These are phyloP conservation scores for Aspergillus sp. DNA, from an alignment of 2,329 filamentous ascomycete genomes.

Conservation along the genomic window DNA sequence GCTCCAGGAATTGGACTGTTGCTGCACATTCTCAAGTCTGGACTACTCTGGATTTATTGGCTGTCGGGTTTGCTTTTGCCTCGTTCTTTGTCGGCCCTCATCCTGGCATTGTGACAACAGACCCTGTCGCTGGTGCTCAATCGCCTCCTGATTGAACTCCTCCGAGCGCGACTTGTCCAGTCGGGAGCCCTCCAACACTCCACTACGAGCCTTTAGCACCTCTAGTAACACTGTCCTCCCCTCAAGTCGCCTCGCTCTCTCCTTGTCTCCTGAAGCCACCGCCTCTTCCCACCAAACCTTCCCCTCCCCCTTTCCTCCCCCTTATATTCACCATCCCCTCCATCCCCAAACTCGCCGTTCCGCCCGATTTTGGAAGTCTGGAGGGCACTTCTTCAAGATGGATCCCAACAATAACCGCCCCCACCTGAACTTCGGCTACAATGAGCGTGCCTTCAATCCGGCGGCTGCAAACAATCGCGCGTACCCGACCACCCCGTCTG, in stretches of 20 bases:
- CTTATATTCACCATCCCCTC: slow-evolving; percentile 7
- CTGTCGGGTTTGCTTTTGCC: slow-evolving; percentile 4
- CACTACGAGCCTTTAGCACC: slow-evolving; percentile 2
- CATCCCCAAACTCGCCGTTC: slow-evolving; percentile 25
- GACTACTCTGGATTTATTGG: not conserved
- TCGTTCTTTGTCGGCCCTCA: not conserved
- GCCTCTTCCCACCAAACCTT: slow-evolving; percentile 15
- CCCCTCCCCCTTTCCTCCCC: slow-evolving; percentile 12
- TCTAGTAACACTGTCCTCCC: slow-evolving; percentile 4
- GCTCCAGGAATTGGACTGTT: not conserved
- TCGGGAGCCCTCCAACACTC: slow-evolving; percentile 9
- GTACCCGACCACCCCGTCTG: slow-evolving; percentile 88
- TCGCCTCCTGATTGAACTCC: slow-evolving; percentile 6
- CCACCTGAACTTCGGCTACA: slow-evolving; percentile 53
- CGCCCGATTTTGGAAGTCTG: slow-evolving; percentile 36
- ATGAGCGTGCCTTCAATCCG: slow-evolving; percentile 62
- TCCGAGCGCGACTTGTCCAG: not conserved
- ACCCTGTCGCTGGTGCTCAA: not conserved
- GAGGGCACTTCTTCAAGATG: slow-evolving; percentile 45
- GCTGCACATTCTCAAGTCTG: not conserved
- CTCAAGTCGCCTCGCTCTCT: slow-evolving; percentile 7
- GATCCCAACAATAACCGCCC: slow-evolving; percentile 56
- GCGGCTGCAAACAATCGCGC: slow-evolving; percentile 61
- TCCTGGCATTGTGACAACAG: not conserved
- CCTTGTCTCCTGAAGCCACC: slow-evolving; percentile 16